These are phyloP conservation scores for Myxozyma nipponensis DNA, from an alignment of 805 yeast genomes.

Conservation along the genomic window DNA sequence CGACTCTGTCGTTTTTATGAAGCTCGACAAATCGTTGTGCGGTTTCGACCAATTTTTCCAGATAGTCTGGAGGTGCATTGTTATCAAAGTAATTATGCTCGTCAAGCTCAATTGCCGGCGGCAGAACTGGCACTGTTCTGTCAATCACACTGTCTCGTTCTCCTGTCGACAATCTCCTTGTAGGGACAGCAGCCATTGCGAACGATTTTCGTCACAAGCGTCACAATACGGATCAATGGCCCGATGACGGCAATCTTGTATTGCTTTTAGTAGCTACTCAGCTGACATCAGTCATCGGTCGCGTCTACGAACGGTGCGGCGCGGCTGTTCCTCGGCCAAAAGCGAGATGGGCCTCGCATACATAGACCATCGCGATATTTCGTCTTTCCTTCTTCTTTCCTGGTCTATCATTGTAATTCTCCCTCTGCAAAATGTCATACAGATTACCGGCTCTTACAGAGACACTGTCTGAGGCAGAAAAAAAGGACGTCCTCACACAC, in stretches of 20 bases:
- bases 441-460: too few species aligned
- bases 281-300: not conserved
- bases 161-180: slow-evolving; percentile 24
- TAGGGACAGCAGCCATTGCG: slow-evolving; percentile 10
- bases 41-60: slow-evolving; percentile 56
- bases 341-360: too few species aligned
- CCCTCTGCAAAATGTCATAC: too few species aligned
- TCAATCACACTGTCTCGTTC: slow-evolving; percentile 61
- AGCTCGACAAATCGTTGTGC: slow-evolving; percentile 57
- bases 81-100: slow-evolving; percentile 73
- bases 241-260: too few species aligned
- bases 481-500: slow-evolving; percentile 46
- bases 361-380: too few species aligned
- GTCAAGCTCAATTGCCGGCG: slow-evolving; percentile 64
- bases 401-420: too few species aligned
- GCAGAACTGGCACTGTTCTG: slow-evolving; percentile 67
- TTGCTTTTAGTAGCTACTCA: not conserved
- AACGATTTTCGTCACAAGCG: too few species aligned
- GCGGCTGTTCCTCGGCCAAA: too few species aligned
- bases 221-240: too few species aligned
- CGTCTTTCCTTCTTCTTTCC: too few species aligned
- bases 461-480: too few species aligned
- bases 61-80: slow-evolving; percentile 70
- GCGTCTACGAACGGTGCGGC: too few species aligned
- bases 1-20: slow-evolving; percentile 57